Conservation (phyloP, 768 basidiomycete genomes). For the Lyophyllum shimeji region DNA sequence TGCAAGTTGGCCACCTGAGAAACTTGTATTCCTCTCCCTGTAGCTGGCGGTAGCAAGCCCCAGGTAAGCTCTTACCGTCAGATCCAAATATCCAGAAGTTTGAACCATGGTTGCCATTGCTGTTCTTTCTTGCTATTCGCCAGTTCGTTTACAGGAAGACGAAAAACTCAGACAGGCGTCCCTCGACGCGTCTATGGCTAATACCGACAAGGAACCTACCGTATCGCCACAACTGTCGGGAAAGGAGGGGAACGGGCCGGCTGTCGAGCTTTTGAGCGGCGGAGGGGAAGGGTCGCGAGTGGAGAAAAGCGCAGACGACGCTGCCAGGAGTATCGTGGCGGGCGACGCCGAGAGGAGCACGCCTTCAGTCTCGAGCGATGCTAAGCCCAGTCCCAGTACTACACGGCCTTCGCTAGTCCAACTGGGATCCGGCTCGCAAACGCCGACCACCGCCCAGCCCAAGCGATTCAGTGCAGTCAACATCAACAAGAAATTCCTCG, state of each 20-base stretch:
- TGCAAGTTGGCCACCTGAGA: conserved; percentile 16
- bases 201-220: conserved; percentile 50
- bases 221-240: conserved; percentile 43
- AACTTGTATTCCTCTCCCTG: conserved; percentile 20
- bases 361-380: conserved; percentile 16
- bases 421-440: conserved; percentile 37
- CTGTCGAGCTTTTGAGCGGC: conserved; percentile 25
- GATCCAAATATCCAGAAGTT: neutral
- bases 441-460: conserved; percentile 43
- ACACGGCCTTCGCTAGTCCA: conserved; percentile 47
- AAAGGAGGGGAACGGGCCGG: conserved; percentile 34
- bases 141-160: conserved; percentile 28
- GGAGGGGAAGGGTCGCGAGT: conserved; percentile 21
- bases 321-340: conserved; percentile 5
- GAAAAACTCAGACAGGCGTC: conserved; percentile 52
- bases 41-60: conserved; percentile 36
- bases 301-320: conserved; percentile 10
- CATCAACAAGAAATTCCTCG: conserved; percentile 95
- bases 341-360: conserved; percentile 20
- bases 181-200: conserved; percentile 80
- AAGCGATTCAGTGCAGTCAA: conserved; percentile 91
- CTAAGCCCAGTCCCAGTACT: conserved; percentile 25
- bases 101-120: neutral
- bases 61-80: conserved; percentile 27
- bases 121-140: conserved; percentile 10